Evolutionary conservation across 169 alveolate genomes (phyloP), one percentile per base, ranked within the genome.

Genomic region (Besnoitia besnoiti): DNA sequence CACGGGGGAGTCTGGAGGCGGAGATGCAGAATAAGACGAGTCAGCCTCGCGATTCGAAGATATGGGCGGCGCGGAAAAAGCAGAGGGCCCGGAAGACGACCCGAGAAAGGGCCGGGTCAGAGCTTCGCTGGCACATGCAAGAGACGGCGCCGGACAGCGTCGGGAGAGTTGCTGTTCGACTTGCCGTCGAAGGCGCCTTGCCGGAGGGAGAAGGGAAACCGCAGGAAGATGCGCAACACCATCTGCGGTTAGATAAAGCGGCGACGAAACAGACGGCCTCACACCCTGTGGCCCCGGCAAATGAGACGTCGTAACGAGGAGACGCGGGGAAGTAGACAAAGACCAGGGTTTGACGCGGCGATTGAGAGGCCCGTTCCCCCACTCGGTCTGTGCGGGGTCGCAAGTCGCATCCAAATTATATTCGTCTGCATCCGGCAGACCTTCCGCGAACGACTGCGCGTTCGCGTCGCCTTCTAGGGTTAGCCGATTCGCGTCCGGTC

Each of bases 171-270:
- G 82, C 46, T 73, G 47, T 73, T 73, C 46, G 39, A 73, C 82
- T 42, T 73, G 82, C 46, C 24, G 47, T 14, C 82, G 82, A 73
- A 35, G 82, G 1, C 46, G 82, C 10, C 46, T 19, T 8, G 82
- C 39, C 14, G 82, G 82, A 21, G 82, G 39, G 12, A 73, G 82
- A 37, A 73, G 82, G 46, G 44, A 0, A 35, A 42, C 8, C 47
- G 82, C 39, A 37, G 82, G 82, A 37, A 73, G 47, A n/a, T 73
- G n/a, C 47, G 46, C 46, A 73, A 73, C 82, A 1, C 82, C 82
- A 42, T 73, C 82, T 16, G 46, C 14, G 82, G 24, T 55, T n/a
- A 21, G 12, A 16, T 19, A 5, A 19, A 55, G 24, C 3, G 67
- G 67, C 12, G 67, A 5, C 12, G 67, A 55, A 19, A 1, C 33